Conservation (phyloP, 2,329 filamentous ascomycete genomes). For the Fusarium sp. region DNA sequence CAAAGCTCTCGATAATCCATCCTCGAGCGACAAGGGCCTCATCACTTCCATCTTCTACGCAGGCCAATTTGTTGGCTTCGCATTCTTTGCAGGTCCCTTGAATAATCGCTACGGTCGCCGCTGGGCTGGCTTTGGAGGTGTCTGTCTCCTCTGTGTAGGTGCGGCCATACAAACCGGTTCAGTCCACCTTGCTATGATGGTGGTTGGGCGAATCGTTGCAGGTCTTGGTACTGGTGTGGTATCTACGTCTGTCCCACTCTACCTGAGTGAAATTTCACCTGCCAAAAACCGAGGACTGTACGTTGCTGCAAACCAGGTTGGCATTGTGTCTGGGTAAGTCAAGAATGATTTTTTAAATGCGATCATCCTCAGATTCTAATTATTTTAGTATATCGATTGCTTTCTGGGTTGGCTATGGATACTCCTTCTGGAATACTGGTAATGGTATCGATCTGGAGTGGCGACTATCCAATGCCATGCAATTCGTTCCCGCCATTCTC, state of each 20-base stretch:
- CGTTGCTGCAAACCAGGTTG: slow-evolving; percentile 22
- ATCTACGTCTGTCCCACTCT: slow-evolving; percentile 14
- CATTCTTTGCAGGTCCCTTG: slow-evolving; percentile 7
- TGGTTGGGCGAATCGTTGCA: slow-evolving; percentile 12
- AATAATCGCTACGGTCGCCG: slow-evolving; percentile 20
- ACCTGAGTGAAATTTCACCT: slow-evolving; percentile 21
- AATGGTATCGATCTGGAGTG: slow-evolving; percentile 20
- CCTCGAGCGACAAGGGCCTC: slow-evolving; percentile 16
- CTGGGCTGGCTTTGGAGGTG: slow-evolving; percentile 10
- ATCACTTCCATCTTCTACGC: slow-evolving; percentile 22
- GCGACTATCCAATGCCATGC: slow-evolving; percentile 20
- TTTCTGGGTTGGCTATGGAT: slow-evolving; percentile 26
- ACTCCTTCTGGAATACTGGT: slow-evolving; percentile 20
- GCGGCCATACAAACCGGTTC: slow-evolving; percentile 24
- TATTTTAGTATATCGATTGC: slow-evolving; percentile 10
- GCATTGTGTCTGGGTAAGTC: slow-evolving; percentile 23
- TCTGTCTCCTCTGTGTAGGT: slow-evolving; percentile 13
- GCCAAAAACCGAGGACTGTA: slow-evolving; percentile 19
- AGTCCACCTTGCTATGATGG: slow-evolving; percentile 27
- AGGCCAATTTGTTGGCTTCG: slow-evolving; percentile 14
- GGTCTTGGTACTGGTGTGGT: slow-evolving; percentile 20
- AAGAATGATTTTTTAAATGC: rapidly evolving
- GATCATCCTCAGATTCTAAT: not conserved
- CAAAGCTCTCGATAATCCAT: slow-evolving; percentile 8
- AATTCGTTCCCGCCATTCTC: slow-evolving; percentile 15